Evolutionary conservation across 148 eudicot genomes (phyloP).

Genomic region (Persicaria tinctoria): DNA sequence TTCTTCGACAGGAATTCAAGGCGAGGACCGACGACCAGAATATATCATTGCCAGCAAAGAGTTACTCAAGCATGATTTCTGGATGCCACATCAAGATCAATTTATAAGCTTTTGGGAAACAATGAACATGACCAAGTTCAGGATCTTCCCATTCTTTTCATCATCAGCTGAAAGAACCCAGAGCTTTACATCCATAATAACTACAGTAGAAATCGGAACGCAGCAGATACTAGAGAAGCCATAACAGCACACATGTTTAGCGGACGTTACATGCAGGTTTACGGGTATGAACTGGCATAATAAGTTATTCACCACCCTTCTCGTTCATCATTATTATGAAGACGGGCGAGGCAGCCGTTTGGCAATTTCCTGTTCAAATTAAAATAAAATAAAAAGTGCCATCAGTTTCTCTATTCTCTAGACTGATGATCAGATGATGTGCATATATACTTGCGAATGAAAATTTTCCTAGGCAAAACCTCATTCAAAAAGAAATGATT

Average conservation of each 20-base stretch:
- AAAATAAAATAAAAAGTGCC: neutral
- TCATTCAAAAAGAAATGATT: neutral
- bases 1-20: neutral
- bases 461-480: neutral
- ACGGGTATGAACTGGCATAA: neutral
- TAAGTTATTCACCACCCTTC: slow-evolving; percentile 3
- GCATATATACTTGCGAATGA: too few relatives aligned
- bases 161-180: neutral
- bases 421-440: neutral
- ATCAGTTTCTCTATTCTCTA: neutral
- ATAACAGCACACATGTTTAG: slow-evolving; percentile 9
- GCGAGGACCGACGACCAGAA: neutral
- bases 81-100: neutral
- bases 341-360: slow-evolving; percentile 13
- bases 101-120: neutral
- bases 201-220: neutral
- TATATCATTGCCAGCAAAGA: neutral
- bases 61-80: neutral
- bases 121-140: neutral
- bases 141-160: neutral
- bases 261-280: slow-evolving; percentile 2
- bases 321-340: neutral
- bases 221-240: neutral
- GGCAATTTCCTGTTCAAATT: slow-evolving; percentile 14
- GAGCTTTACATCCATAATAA: neutral